Evolutionary conservation across 257 asterid genomes (phyloP).

Genomic region (Ballota nigra): DNA sequence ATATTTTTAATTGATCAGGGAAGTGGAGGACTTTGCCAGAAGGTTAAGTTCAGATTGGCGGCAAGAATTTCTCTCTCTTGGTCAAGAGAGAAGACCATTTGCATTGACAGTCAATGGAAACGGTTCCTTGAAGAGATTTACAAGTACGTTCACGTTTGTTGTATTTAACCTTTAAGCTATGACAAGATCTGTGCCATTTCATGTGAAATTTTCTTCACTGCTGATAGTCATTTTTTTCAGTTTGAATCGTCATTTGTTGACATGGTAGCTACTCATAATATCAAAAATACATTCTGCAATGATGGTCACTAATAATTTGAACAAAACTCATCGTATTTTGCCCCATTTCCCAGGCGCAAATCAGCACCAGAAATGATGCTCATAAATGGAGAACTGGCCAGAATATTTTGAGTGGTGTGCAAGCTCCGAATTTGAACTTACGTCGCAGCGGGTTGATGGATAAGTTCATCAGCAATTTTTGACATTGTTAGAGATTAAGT

Average conservation of each 20-base stretch:
- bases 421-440: constrained; percentile 25
- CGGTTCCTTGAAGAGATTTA: constrained; percentile 63
- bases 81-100: constrained; percentile 66
- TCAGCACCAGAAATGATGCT: constrained; percentile 44
- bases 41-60: constrained; percentile 96
- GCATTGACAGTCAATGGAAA: constrained; percentile 58
- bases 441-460: constrained; percentile 16
- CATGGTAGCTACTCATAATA: neutral
- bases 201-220: neutral
- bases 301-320: neutral
- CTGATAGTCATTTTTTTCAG: neutral
- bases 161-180: neutral
- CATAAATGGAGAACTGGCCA: constrained; percentile 18
- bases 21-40: constrained; percentile 97
- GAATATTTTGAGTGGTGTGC: constrained; percentile 20
- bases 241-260: neutral
- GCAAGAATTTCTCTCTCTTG: constrained; percentile 73
- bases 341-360: constrained; percentile 44
- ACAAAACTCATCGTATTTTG: neutral
- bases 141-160: constrained; percentile 40
- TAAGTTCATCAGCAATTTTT: constrained; percentile 31
- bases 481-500: constrained; percentile 40
- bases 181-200: neutral
- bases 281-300: neutral
- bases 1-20: constrained; percentile 50